Conservation (phyloP, 179 eudicot species). For the Carnegiea gigantea region DNA sequence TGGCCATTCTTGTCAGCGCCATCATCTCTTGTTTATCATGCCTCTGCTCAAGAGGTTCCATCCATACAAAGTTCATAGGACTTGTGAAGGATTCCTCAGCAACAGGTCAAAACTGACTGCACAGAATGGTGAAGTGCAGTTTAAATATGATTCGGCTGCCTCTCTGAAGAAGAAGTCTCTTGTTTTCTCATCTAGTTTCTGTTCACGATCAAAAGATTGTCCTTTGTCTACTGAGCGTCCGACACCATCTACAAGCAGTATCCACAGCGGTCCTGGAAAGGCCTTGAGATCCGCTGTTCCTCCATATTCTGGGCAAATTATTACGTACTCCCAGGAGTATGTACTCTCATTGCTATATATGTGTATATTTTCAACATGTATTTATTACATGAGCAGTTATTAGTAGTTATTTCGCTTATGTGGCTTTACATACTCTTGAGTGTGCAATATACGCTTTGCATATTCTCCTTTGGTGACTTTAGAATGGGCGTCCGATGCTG, state of each 20-base stretch:
- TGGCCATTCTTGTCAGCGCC: slow-evolving; percentile 65
- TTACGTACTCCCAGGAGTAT: too few species aligned
- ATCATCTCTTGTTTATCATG: slow-evolving; percentile 66
- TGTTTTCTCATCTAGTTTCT: slow-evolving; percentile 47
- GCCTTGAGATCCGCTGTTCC: slow-evolving; percentile 31
- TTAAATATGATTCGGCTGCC: slow-evolving; percentile 46
- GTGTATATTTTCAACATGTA: too few species aligned
- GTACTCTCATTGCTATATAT: too few species aligned
- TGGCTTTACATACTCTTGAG: too few species aligned
- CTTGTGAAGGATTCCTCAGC: slow-evolving; percentile 58
- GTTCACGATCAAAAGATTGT: slow-evolving; percentile 39
- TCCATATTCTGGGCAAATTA: slow-evolving; percentile 18
- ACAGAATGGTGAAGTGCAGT: slow-evolving; percentile 37
- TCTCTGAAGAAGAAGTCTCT: slow-evolving; percentile 63
- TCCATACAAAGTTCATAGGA: slow-evolving; percentile 60
- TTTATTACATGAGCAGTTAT: too few species aligned
- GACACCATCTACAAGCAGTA: slow-evolving; percentile 42
- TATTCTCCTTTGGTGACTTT: slow-evolving; percentile 34
- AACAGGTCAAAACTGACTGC: slow-evolving; percentile 39
- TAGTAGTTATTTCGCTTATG: too few species aligned
- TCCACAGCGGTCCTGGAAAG: slow-evolving; percentile 36
- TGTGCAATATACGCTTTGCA: too few species aligned
- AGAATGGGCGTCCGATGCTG: slow-evolving; percentile 47
- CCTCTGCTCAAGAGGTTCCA: slow-evolving; percentile 58
- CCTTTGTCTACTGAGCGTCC: slow-evolving; percentile 38